Evolutionary conservation across 2,329 filamentous ascomycete species (phyloP).

Genomic region (Pseudogymnoascus sp.): DNA sequence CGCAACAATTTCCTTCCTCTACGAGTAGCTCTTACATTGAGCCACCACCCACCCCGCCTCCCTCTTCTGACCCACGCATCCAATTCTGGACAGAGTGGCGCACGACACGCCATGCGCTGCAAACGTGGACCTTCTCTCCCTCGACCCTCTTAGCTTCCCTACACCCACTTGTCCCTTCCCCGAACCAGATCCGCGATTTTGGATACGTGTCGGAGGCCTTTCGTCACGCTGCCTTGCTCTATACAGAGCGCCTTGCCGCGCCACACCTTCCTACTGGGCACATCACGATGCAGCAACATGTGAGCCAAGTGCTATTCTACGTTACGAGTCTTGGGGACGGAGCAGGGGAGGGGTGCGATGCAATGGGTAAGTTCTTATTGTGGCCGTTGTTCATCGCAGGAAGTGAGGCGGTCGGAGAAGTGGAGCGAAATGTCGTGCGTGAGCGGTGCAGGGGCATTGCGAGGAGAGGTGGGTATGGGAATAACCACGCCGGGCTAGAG

Average conservation of each 20-base stretch:
- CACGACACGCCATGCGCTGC: slow-evolving; percentile 65
- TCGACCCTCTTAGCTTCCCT: slow-evolving; percentile 44
- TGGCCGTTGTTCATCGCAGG: slow-evolving; percentile 91
- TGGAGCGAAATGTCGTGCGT: slow-evolving; percentile 71
- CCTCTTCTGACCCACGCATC: slow-evolving; percentile 36
- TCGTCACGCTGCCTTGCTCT: slow-evolving; percentile 79
- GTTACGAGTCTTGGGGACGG: slow-evolving; percentile 68
- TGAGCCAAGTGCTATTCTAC: slow-evolving; percentile 75
- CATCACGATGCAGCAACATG: slow-evolving; percentile 73
- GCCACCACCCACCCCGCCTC: slow-evolving; percentile 17
- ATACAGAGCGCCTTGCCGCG: slow-evolving; percentile 78
- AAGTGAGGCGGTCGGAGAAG: slow-evolving; percentile 76
- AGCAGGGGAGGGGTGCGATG: slow-evolving; percentile 42
- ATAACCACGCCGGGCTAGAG: slow-evolving; percentile 80
- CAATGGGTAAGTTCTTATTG: slow-evolving; percentile 63
- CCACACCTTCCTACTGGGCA: slow-evolving; percentile 66
- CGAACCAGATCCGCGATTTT: slow-evolving; percentile 63
- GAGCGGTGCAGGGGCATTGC: slow-evolving; percentile 79
- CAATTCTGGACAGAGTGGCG: slow-evolving; percentile 86
- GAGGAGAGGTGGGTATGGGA: slow-evolving; percentile 83
- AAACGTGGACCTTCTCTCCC: slow-evolving; percentile 71
- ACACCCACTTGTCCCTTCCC: slow-evolving; percentile 38
- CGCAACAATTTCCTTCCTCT: slow-evolving; percentile 41
- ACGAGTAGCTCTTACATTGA: not conserved
- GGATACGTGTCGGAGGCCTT: slow-evolving; percentile 83